phyloP scores from a whole-genome alignment of 2,329 filamentous ascomycete species.

The Xylariales sp. region DNA sequence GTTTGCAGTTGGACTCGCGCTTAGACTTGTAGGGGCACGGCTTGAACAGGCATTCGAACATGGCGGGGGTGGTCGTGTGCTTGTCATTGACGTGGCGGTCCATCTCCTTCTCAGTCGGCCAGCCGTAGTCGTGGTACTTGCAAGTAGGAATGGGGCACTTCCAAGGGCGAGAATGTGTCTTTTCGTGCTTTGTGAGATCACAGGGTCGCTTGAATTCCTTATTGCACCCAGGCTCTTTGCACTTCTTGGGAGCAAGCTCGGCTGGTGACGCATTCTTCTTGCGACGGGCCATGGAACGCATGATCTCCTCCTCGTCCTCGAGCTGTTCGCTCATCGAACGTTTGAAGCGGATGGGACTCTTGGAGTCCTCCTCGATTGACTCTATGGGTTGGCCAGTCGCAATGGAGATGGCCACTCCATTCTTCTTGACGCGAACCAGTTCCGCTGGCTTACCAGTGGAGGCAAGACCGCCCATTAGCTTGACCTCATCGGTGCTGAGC shows the following conservation, averaged over 20 bases:
- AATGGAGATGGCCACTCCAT: conserved; percentile 76
- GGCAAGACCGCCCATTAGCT: conserved; percentile 74
- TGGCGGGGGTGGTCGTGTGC: conserved; percentile 73
- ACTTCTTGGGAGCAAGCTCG: conserved; percentile 75
- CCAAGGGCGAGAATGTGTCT: conserved; percentile 94
- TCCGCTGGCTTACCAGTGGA: conserved; percentile 80
- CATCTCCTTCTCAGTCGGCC: conserved; percentile 97
- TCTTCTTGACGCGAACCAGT: conserved; percentile 75
- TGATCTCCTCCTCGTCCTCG: conserved; percentile 76
- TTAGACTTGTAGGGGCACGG: conserved; percentile 93
- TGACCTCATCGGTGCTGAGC: conserved; percentile 61
- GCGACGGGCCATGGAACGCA: conserved; percentile 90
- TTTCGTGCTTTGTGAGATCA: conserved; percentile 96
- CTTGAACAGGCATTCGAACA: conserved; percentile 79
- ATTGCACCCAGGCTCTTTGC: conserved; percentile 69
- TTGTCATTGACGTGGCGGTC: conserved; percentile 96
- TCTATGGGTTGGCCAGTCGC: conserved; percentile 64
- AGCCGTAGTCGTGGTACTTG: conserved; percentile 87
- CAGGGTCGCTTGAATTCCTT: conserved; percentile 97
- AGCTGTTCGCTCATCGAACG: conserved; percentile 64
- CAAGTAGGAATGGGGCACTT: conserved; percentile 81
- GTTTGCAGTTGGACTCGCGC: conserved; percentile 94
- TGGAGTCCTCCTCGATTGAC: conserved; percentile 39
- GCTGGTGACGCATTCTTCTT: conserved; percentile 90
- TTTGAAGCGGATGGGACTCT: conserved; percentile 53